Conservation (phyloP, 139 green algal genomes). For the Picochlorum sp. region DNA sequence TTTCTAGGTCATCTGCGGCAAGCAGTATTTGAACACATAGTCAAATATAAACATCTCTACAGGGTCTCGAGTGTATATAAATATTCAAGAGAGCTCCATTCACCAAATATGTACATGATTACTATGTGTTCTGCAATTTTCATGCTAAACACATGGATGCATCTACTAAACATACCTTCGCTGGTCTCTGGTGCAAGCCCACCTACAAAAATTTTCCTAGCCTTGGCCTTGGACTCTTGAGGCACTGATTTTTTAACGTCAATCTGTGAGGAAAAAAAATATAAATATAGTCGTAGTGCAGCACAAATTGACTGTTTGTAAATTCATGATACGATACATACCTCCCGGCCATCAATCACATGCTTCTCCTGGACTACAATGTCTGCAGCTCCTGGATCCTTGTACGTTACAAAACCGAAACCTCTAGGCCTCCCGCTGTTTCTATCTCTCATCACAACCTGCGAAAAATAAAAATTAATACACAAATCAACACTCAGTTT, state of each 20-base stretch:
- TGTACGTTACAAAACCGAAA: constrained; percentile 78
- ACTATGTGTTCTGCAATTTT: too few species aligned
- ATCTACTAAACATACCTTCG: too few species aligned
- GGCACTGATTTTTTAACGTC: constrained; percentile 74
- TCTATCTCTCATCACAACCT: constrained; percentile 72
- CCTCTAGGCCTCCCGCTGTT: constrained; percentile 51
- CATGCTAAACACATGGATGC: too few species aligned
- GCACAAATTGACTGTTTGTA: background rate
- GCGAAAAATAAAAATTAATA: constrained; percentile 7
- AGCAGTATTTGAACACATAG: constrained; percentile 1
- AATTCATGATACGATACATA: background rate
- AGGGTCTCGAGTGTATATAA: too few species aligned
- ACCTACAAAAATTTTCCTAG: constrained; percentile 80
- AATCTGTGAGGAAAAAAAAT: background rate
- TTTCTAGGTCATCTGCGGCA: constrained; percentile 51
- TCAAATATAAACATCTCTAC: too few species aligned
- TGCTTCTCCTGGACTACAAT: constrained; percentile 39
- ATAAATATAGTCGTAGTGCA: background rate
- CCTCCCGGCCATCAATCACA: too few species aligned
- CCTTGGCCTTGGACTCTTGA: constrained; percentile 38
- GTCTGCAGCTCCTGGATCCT: constrained; percentile 35
- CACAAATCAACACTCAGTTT: too few species aligned
- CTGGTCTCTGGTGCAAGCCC: constrained; percentile 69
- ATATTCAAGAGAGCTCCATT: too few species aligned
- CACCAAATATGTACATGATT: too few species aligned